Base-by-base conservation (phyloP, 108 stramenopile genomes). In the Fragilariopsis cylindrus region DNA sequence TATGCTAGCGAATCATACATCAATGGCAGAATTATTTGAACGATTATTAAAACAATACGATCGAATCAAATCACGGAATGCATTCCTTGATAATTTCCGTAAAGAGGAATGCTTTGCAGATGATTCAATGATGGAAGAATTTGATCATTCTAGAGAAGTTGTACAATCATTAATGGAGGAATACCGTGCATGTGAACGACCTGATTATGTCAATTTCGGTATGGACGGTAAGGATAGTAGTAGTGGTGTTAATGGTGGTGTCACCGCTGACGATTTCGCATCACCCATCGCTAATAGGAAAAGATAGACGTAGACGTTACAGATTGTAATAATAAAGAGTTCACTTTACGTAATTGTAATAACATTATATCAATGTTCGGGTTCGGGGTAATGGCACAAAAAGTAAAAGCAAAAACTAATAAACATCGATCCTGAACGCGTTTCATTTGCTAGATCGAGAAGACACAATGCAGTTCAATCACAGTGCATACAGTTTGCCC, bases 1-100 rank as follows among this genome's bases (percentile, higher is more conserved):
- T 52, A 96, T 98, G 94, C 73, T 99, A 63, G 98, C 98, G 7
- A 99, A 99, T 81, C 99, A 99, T 76, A 98, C 99, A 11, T 85
- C 86, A 50, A 98, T 99, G 92, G 92, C 96, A 16, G 92, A 96
- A 71, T 88, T 99, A 42, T 98, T 99, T 77, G 90, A 92, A 70
- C 83, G 96, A 44, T 72, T 94, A 21, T 74, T 99, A 30, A 74
- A 79, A 39, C 97, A 98, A 66, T 99, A 96, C 72, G 98, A 98
- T 83, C 78, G 84, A 43, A 95, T 99, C 66, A 88, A 92, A n/a
- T 91, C 88, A 69, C 77, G 97, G 48, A 98, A 98, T 82, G 99
- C 99, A 9, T 99, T 98, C 90, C 66, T 99, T 60, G 98, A 98
- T 57, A 94, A 97, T 70, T 99, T 98, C 84, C 88, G 96, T 50